Conservation (phyloP, 2,329 filamentous ascomycete genomes). For the Aureobasidium sp. region DNA sequence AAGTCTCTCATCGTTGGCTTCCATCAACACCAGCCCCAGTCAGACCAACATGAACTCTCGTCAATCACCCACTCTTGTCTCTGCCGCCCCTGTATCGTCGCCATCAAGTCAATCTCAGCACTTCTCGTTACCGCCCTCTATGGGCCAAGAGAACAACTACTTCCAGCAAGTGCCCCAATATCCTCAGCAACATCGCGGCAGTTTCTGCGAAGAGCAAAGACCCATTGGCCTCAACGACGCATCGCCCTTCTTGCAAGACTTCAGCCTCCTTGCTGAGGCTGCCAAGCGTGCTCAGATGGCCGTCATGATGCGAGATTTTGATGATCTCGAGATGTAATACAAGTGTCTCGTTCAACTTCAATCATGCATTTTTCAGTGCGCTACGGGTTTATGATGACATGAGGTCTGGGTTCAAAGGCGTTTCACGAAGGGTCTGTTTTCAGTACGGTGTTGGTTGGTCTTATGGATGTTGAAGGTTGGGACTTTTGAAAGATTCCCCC, state of each 20-base stretch:
- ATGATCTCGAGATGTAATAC: slow-evolving; percentile 54
- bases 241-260: slow-evolving; percentile 65
- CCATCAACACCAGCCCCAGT: slow-evolving; percentile 21
- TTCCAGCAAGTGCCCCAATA: slow-evolving; percentile 25
- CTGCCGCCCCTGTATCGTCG: slow-evolving; percentile 29
- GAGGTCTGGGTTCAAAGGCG: background rate
- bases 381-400: slow-evolving; percentile 13
- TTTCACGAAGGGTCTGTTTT: slow-evolving; percentile 2
- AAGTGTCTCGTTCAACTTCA: background rate
- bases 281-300: slow-evolving; percentile 90
- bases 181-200: slow-evolving; percentile 24
- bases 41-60: slow-evolving; percentile 22
- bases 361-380: slow-evolving; percentile 6
- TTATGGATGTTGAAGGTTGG: background rate
- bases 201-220: slow-evolving; percentile 22
- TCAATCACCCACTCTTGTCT: slow-evolving; percentile 29
- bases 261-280: slow-evolving; percentile 82
- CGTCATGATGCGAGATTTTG: slow-evolving; percentile 79
- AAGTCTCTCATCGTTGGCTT: slow-evolving; percentile 36
- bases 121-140: slow-evolving; percentile 23
- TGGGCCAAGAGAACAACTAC: slow-evolving; percentile 23
- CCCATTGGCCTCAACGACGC: slow-evolving; percentile 37
- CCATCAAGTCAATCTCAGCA: slow-evolving; percentile 27
- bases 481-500: background rate
- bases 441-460: slow-evolving; percentile 11